Base-by-base conservation (phyloP, 495 filamentous ascomycete genomes). In the Lentithecium fluviatile region DNA sequence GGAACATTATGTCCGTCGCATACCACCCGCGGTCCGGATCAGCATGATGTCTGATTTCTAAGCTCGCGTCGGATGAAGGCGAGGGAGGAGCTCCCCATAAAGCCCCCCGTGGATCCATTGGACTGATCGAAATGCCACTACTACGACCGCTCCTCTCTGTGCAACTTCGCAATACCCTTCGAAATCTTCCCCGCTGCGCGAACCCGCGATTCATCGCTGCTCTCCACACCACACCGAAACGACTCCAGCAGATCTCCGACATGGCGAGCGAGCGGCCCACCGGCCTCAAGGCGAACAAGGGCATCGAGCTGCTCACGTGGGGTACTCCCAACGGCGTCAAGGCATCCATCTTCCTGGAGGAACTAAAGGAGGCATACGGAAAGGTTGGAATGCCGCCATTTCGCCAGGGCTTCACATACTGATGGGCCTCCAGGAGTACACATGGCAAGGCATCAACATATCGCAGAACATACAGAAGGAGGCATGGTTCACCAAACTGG, bases 241-340 rank as follows among this genome's bases (percentile, higher is more conserved):
- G 55, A 26, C 42, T 60, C 6, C 59, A 59, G 13, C 32, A 58
- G 38, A 43, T 54, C 3, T 55, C 63, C 38, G 29, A 37, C 6
- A 68, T 70, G 60, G 47, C 64, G 19, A 20, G 48, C 32, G 50
- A 69, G 20, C 66, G 64, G 52, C 76, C 80, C 23, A 78, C 74
- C 6, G 81, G 80, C 20, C 73, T 82, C 36, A 78, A 79, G 52
- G 80, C 79, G 56, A 81, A 73, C 60, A 80, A 75, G 25, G 81
- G 80, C 62, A 81, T 84, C 62, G 80, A 84, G 72, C 78, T 82
- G 21, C 66, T 82, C 6, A 83, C 80, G 1, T 63, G 17, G 19
- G 62, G 58, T 15, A 70, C 64, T 2, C 63, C 68, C 19, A 70
- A 70, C 37, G 71, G 71, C 13, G 52, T 62, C 40, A 75, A 73